These are phyloP conservation scores for Volvox carteri DNA, from an alignment of 163 green algal species.

Conservation along the genomic window DNA sequence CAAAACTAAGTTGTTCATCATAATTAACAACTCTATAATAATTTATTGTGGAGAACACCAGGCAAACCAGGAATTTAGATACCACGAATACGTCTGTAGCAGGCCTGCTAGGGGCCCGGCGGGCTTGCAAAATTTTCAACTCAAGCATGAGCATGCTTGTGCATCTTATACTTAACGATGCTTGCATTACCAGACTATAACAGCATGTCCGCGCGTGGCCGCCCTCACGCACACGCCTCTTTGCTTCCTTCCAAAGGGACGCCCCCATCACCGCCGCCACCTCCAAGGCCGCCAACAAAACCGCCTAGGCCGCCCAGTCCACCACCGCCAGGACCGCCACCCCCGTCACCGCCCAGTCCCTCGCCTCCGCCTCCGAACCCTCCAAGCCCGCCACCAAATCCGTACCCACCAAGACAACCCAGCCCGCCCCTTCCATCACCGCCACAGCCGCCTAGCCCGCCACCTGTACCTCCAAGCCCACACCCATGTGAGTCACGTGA, in stretches of 20 bases:
- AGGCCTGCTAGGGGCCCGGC: no score
- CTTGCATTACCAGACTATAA: no score
- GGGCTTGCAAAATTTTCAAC: no score
- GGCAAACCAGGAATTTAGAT: no score
- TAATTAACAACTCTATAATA: no score
- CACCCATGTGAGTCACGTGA: neutral
- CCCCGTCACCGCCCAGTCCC: neutral
- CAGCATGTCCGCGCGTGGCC: no score
- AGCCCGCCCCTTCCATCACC: neutral
- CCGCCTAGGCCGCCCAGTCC: conserved; percentile 2
- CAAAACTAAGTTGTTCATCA: no score
- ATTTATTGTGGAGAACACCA: no score
- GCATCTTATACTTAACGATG: no score
- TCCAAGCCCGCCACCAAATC: neutral
- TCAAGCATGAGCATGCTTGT: no score
- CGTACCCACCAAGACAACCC: neutral
- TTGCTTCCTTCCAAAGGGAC: neutral
- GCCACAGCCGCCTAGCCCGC: neutral
- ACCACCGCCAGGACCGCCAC: neutral
- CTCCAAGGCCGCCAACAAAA: neutral
- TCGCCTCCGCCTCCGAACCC: neutral
- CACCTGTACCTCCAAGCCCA: neutral
- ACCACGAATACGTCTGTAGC: no score
- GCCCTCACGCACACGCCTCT: no score
- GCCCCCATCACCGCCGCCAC: neutral